These are phyloP conservation scores for Trichoderma brevicompactum DNA, from an alignment of 2,329 filamentous ascomycete species.

Conservation along the genomic window DNA sequence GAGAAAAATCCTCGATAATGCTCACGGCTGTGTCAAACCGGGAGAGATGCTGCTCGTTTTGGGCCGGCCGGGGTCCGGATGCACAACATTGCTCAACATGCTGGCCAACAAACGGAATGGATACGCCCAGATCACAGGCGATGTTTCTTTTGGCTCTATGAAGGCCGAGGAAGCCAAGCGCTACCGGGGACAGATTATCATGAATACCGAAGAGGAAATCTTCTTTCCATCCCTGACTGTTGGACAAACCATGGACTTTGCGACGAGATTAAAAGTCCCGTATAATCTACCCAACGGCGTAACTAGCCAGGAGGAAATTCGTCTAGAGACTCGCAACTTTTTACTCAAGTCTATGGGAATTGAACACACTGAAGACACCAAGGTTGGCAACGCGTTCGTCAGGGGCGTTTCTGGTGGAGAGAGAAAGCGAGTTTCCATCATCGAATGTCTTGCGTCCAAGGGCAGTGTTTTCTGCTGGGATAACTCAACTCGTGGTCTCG, in stretches of 20 bases:
- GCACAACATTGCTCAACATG: slow-evolving; percentile 72
- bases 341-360: slow-evolving; percentile 62
- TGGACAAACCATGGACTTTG: slow-evolving; percentile 72
- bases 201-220: slow-evolving; percentile 72
- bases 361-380: slow-evolving; percentile 64
- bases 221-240: slow-evolving; percentile 73
- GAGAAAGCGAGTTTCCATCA: slow-evolving; percentile 70
- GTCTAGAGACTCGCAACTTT: slow-evolving; percentile 55
- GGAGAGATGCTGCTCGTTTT: slow-evolving; percentile 74
- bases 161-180: slow-evolving; percentile 53
- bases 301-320: slow-evolving; percentile 49
- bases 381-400: slow-evolving; percentile 68
- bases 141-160: slow-evolving; percentile 60
- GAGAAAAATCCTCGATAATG: slow-evolving; percentile 67
- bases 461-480: slow-evolving; percentile 69
- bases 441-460: slow-evolving; percentile 63
- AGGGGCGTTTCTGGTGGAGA: slow-evolving; percentile 71
- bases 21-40: slow-evolving; percentile 70
- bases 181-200: slow-evolving; percentile 63
- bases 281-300: slow-evolving; percentile 51
- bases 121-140: slow-evolving; percentile 61
- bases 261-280: slow-evolving; percentile 63
- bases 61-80: slow-evolving; percentile 70
- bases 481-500: slow-evolving; percentile 67
- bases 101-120: slow-evolving; percentile 67